Evolutionary conservation across 768 basidiomycete species (phyloP).

Genomic region (Lactifluus piperatus): DNA sequence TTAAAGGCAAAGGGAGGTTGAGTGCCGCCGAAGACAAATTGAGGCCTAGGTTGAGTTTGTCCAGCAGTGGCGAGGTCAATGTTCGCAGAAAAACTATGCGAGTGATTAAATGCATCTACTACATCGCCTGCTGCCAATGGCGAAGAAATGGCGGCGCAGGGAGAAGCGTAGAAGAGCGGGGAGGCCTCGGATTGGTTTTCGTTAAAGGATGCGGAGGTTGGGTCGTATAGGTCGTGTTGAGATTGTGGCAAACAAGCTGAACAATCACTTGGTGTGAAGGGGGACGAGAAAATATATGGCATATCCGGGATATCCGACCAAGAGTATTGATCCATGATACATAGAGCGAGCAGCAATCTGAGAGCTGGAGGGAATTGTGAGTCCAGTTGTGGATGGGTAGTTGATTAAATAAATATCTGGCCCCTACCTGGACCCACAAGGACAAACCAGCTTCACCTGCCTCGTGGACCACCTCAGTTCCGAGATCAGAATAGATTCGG

Average conservation of each 20-base stretch:
- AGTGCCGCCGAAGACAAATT: neutral
- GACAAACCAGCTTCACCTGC: neutral
- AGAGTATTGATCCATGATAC: neutral
- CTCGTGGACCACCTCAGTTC: conserved; percentile 11
- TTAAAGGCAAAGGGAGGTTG: conserved; percentile 1
- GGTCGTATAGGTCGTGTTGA: neutral
- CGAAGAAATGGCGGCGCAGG: neutral
- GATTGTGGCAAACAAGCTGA: neutral
- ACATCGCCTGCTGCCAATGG: neutral
- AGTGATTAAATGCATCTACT: neutral
- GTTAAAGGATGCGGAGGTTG: neutral
- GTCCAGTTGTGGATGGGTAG: conserved; percentile 5
- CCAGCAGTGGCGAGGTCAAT: neutral
- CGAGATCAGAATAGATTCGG: conserved; percentile 10
- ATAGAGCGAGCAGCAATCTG: neutral
- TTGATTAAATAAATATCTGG: conserved; percentile 12
- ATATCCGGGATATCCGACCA: neutral
- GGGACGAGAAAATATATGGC: neutral
- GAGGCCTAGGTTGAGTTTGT: neutral
- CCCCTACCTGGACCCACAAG: conserved; percentile 11
- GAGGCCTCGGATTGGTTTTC: neutral
- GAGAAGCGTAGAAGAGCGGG: neutral
- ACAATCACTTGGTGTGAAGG: neutral
- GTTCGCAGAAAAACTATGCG: conserved; percentile 2
- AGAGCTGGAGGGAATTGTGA: neutral